phyloP scores from a whole-genome alignment of 257 asterid species.

The Rhazya stricta region DNA sequence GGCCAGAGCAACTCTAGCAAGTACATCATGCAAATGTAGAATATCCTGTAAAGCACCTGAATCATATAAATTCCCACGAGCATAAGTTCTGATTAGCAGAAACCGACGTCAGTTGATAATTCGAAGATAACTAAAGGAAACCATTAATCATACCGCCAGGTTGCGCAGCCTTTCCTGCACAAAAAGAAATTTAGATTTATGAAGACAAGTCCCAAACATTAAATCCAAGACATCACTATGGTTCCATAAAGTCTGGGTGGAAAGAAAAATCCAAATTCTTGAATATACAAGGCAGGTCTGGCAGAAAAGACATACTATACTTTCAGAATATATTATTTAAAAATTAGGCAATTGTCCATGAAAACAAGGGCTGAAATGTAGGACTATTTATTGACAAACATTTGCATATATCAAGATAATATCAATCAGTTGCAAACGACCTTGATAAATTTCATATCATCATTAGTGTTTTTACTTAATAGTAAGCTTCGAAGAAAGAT shows the following conservation, averaged over 20 bases:
- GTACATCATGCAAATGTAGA: conserved; percentile 97
- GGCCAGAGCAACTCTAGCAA: conserved; percentile 97
- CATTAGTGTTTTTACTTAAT: background rate
- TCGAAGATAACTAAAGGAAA: background rate
- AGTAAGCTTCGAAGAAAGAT: background rate
- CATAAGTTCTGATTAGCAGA: conserved; percentile 11
- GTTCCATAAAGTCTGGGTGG: background rate
- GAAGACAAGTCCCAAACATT: conserved; percentile 1
- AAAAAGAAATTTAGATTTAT: conserved; percentile 22
- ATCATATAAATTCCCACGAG: conserved; percentile 36
- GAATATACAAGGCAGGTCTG: background rate
- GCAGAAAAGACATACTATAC: background rate
- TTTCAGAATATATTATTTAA: background rate
- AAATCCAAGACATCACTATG: background rate
- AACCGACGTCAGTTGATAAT: background rate
- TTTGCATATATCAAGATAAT: background rate
- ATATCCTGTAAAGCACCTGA: conserved; percentile 95
- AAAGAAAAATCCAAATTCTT: background rate
- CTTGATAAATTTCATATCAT: background rate
- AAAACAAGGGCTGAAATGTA: background rate
- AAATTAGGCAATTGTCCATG: background rate
- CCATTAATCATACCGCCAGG: conserved; percentile 69
- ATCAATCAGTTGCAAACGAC: background rate
- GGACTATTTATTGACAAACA: background rate
- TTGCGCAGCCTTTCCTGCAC: conserved; percentile 82